Conservation (phyloP, 2,329 filamentous ascomycete species). For the Colletotrichum sp. region DNA sequence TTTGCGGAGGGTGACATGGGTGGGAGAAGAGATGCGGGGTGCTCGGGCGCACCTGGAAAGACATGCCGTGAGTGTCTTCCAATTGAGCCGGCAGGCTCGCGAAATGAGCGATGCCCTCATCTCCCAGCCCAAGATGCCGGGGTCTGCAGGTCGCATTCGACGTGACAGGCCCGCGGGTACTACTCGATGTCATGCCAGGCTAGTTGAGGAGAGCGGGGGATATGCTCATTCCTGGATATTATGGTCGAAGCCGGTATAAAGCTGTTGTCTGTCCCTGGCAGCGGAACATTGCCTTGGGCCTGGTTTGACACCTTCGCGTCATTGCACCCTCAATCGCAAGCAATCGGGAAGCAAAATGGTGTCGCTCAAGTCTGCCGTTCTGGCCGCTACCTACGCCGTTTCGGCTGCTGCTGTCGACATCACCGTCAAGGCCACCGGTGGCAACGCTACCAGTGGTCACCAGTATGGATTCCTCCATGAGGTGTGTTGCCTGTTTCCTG, state of each 20-base stretch:
- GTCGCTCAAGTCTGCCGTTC: slow-evolving; percentile 23
- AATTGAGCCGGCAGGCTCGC: neutral
- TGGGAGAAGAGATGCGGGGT: neutral
- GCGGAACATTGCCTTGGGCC: fast-evolving
- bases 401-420: slow-evolving; percentile 45
- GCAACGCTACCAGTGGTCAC: slow-evolving; percentile 47
- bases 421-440: slow-evolving; percentile 39
- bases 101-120: neutral
- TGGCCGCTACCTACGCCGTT: slow-evolving; percentile 23
- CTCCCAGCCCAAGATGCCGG: neutral
- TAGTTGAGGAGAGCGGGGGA: neutral
- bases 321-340: neutral
- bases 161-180: neutral
- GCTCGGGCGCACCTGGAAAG: neutral
- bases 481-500: slow-evolving; percentile 27
- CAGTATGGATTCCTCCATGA: slow-evolving; percentile 53
- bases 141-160: neutral
- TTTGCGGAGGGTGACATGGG: neutral
- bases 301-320: slow-evolving; percentile 2
- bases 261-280: neutral
- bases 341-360: slow-evolving; percentile 16
- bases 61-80: neutral
- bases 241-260: neutral
- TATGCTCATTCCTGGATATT: neutral
- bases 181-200: neutral